These are phyloP conservation scores for Rhododendron henanense DNA, from an alignment of 148 eudicot genomes.

Conservation along the genomic window DNA sequence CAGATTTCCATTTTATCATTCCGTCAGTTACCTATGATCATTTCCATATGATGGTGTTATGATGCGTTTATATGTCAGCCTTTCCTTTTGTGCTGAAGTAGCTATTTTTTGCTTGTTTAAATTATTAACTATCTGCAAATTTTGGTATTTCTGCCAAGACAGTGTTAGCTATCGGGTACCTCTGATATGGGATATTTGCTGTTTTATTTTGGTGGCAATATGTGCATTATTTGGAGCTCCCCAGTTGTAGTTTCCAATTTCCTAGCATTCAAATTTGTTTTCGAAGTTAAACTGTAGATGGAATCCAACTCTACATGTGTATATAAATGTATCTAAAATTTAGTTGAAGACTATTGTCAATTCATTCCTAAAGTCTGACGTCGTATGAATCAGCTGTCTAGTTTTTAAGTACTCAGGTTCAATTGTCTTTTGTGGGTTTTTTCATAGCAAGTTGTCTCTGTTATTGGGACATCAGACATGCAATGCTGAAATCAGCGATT, in stretches of 20 bases:
- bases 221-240: not conserved
- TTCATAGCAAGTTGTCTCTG: not conserved
- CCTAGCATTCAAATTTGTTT: not conserved
- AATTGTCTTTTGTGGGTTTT: not conserved
- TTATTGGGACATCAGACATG: not conserved
- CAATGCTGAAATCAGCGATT: not conserved
- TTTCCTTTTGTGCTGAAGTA: not conserved
- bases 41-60: not conserved
- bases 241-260: not conserved
- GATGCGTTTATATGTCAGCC: not conserved
- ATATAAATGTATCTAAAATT: not conserved
- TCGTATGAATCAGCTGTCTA: not conserved
- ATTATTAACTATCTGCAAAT: not conserved
- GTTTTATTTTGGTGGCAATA: not conserved
- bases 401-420: not conserved
- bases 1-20: not conserved
- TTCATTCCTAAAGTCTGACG: not conserved
- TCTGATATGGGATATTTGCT: constrained; percentile 2
- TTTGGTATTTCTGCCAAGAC: not conserved
- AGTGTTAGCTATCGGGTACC: not conserved
- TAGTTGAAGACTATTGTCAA: not conserved
- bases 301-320: not conserved
- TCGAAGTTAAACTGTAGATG: not conserved
- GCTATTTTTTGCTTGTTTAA: not conserved
- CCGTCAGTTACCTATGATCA: not conserved